These are phyloP conservation scores for Francoa sonchifolia DNA, from an alignment of 441 rosid species.

Conservation along the genomic window DNA sequence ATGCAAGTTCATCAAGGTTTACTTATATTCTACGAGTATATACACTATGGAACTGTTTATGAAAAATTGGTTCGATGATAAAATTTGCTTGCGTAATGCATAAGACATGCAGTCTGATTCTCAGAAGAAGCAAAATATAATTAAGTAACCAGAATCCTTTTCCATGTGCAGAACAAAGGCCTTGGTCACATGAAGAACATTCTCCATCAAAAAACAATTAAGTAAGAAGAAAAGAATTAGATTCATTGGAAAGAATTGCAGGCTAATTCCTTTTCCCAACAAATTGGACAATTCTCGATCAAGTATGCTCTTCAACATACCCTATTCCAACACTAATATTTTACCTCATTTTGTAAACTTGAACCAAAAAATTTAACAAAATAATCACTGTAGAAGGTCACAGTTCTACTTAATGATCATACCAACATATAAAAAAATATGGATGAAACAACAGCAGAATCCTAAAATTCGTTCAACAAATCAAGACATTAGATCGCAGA, in stretches of 20 bases:
- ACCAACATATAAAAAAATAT: not conserved
- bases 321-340: not conserved
- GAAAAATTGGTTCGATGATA: no score
- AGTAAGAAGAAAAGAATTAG: conserved; percentile 11
- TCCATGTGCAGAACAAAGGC: not conserved
- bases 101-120: no score
- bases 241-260: conserved; percentile 3
- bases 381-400: no score
- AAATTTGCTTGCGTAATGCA: no score
- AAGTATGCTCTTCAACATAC: not conserved
- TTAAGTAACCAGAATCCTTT: not conserved
- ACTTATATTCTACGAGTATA: no score
- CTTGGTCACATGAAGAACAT: not conserved
- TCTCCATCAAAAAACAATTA: not conserved
- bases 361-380: no score
- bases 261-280: not conserved
- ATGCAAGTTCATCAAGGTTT: no score
- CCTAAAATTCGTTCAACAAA: not conserved
- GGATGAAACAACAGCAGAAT: not conserved
- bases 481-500: conserved; percentile 1
- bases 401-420: not conserved
- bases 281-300: not conserved
- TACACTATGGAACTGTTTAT: no score
- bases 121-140: no score
- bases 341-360: no score